These are phyloP conservation scores for Neofusicoccum laricinum DNA, from an alignment of 2,329 filamentous ascomycete species.

Conservation along the genomic window DNA sequence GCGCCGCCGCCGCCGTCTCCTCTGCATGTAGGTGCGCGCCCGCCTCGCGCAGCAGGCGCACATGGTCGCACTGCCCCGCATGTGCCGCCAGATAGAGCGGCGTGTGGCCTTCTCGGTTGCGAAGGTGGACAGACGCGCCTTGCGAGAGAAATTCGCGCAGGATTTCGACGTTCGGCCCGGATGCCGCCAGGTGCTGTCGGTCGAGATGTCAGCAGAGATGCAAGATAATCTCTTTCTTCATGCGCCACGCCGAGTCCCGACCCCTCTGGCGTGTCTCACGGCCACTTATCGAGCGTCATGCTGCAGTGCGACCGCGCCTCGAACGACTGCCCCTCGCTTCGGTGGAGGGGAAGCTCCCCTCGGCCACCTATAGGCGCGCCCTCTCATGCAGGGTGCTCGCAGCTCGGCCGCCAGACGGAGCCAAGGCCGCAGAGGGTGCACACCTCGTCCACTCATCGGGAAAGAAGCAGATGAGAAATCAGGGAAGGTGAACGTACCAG, in stretches of 20 bases:
- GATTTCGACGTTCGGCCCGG: constrained; percentile 53
- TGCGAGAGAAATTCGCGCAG: constrained; percentile 55
- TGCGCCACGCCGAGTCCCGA: neutral
- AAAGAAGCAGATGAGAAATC: neutral
- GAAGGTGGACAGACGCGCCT: constrained; percentile 58
- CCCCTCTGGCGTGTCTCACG: neutral
- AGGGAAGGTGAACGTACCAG: constrained; percentile 37
- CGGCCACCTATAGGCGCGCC: neutral
- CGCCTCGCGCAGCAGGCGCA: constrained; percentile 52
- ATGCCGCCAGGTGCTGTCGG: constrained; percentile 55
- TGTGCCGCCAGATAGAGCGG: constrained; percentile 60
- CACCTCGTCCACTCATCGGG: neutral
- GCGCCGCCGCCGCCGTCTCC: constrained; percentile 52
- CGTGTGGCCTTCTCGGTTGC: constrained; percentile 57
- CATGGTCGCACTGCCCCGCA: constrained; percentile 54
- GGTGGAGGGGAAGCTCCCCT: neutral
- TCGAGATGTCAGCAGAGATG: constrained; percentile 11
- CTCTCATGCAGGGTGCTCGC: too few relatives aligned
- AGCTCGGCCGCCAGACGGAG: neutral
- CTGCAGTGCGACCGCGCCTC: neutral
- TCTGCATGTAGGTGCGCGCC: constrained; percentile 60
- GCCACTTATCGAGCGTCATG: neutral
- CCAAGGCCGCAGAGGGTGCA: neutral
- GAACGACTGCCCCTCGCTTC: neutral
- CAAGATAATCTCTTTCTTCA: constrained; percentile 13